These are phyloP conservation scores for Wallacemonas sp. DNA, from an alignment of 208 protist genomes.

Conservation along the genomic window DNA sequence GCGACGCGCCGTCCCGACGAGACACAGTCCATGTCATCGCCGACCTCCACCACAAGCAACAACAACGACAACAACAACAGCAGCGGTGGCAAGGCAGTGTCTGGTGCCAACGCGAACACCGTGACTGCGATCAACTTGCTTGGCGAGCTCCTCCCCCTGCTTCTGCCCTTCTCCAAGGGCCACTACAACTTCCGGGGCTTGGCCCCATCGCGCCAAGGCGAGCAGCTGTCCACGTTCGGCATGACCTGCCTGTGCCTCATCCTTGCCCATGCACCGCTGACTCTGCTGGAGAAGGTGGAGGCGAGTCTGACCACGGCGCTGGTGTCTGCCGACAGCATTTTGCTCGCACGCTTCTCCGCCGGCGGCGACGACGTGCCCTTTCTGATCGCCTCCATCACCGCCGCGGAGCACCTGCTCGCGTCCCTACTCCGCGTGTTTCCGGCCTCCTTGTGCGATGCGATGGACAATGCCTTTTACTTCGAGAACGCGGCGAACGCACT, in stretches of 20 bases:
- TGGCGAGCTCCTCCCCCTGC: neutral
- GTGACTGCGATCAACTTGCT: conserved; percentile 18
- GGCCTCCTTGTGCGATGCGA: conserved; percentile 35
- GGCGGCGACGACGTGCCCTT: conserved; percentile 1
- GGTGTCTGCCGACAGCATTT: conserved; percentile 15
- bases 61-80: neutral
- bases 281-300: neutral
- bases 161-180: conserved; percentile 15
- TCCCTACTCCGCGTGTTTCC: conserved; percentile 40
- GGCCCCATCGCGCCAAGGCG: conserved; percentile 1
- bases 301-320: neutral
- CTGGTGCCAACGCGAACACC: conserved; percentile 3
- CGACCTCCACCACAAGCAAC: no score
- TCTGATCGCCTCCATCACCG: neutral
- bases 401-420: conserved; percentile 27
- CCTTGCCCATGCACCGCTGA: neutral
- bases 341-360: conserved; percentile 13
- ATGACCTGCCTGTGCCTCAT: conserved; percentile 14
- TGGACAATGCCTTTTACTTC: conserved; percentile 67
- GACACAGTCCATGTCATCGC: no score
- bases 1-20: neutral
- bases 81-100: neutral
- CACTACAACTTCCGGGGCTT: conserved; percentile 9
- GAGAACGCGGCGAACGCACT: conserved; percentile 47
- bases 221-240: conserved; percentile 17